A percentile compares a stretch with the other conserved stretches of the same genome.
Conservation (phyloP, 768 basidiomycete species). For the Macrolepiota fuliginosa region DNA sequence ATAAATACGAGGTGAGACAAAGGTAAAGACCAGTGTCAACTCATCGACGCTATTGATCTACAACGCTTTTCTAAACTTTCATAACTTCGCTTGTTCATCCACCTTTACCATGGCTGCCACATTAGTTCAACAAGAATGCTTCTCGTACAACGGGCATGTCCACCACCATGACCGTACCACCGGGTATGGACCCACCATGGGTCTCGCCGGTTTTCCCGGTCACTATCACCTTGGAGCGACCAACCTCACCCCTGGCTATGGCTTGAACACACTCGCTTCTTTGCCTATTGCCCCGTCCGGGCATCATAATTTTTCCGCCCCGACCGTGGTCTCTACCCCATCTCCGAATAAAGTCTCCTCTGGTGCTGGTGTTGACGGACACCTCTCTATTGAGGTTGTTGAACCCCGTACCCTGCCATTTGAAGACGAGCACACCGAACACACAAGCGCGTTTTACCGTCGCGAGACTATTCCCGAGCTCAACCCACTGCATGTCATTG, state of each 20-base stretch:
- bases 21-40: not conserved
- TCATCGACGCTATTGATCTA: not conserved
- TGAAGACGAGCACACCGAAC: conserved; percentile 1
- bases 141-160: not conserved
- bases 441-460: conserved; percentile 3
- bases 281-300: not conserved
- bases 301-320: not conserved
- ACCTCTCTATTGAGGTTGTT: not conserved
- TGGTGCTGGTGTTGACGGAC: not conserved
- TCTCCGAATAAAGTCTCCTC: not conserved
- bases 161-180: not conserved
- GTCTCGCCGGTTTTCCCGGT: not conserved
- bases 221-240: not conserved
- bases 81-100: not conserved
- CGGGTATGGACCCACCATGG: not conserved
- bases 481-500: not conserved
- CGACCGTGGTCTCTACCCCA: not conserved
- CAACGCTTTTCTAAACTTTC: not conserved
- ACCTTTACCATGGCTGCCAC: not conserved
- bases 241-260: not conserved
- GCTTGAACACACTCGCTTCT: not conserved
- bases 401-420: conserved; percentile 2
- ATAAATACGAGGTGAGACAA: not conserved
- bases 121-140: not conserved
- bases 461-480: conserved; percentile 6